Base-by-base conservation (phyloP, 2,329 filamentous ascomycete genomes). In the Aspergillus sp. region DNA sequence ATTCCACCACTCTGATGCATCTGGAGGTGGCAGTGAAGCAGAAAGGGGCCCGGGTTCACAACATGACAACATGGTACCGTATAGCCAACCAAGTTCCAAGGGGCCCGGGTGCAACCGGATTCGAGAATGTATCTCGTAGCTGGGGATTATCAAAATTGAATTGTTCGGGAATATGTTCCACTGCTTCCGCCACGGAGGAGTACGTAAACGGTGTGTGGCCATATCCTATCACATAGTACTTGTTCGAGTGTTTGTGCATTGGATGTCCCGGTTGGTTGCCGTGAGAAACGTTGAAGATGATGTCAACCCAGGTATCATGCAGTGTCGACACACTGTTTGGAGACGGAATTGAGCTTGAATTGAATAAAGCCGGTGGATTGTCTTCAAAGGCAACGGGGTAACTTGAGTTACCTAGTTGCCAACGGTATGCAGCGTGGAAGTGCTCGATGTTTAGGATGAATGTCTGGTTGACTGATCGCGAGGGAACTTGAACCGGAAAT, bases 231-330 rank as follows among this genome's bases (percentile, higher is more conserved):
- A 81, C 71, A 61, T 80, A 87, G 71, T 82, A 84, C 66, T 85
- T 85, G 66, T 81, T 84, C 42, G 82, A 81, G 70, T 89, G 86
- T 73, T 87, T 87, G 76, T 88, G 86, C 53, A 88, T 83, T 0
- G 84, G 83, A 59, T 89, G 86, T 1, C 80, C 72, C 1, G 81
- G 83, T 64, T 85, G 82, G 1, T 79, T 72, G 3, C 71, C 69
- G 0, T 60, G 56, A 18, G 71, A 76, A 20, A 65, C 39, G 41
- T 65, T 59, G 57, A 64, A 56, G n/a, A 65, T 53, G 12, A 85
- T 66, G 63, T 87, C 84, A 5, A 86, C 73, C 83, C 83, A 86
- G 3, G 79, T 77, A 60, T 73, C 66, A 57, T 80, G 76, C 18
- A 64, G 62, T 3, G 81, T 84, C 24, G 55, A 53, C 8, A 56